Conservation (phyloP, 140 eudicot genomes). For the Cichorium intybus region DNA sequence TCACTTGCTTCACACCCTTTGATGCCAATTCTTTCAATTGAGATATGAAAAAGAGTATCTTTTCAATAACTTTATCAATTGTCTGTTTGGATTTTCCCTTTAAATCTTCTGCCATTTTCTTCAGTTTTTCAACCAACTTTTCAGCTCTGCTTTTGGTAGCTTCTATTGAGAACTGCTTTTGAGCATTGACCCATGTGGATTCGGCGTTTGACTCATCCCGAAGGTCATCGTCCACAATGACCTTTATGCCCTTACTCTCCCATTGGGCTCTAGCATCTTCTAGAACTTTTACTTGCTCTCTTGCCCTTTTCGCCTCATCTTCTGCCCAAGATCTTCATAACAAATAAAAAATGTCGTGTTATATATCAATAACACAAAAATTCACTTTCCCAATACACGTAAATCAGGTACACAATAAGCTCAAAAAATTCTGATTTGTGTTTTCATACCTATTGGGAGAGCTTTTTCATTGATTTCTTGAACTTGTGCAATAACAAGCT, state of each 20-base stretch:
- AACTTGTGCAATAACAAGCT: too few species aligned
- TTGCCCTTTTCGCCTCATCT: conserved; percentile 92
- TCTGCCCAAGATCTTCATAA: conserved; percentile 88
- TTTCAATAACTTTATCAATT: conserved; percentile 50
- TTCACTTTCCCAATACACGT: neutral
- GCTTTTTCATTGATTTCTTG: neutral
- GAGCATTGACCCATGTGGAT: conserved; percentile 70
- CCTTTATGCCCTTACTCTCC: conserved; percentile 81
- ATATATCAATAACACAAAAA: neutral
- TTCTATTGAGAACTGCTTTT: conserved; percentile 48
- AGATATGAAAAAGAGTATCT: conserved; percentile 47
- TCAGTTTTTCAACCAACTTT: conserved; percentile 67
- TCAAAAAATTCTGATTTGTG: too few species aligned
- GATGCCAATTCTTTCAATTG: conserved; percentile 48
- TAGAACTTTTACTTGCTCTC: conserved; percentile 83
- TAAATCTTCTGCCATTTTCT: conserved; percentile 58
- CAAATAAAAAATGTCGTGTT: conserved; percentile 5
- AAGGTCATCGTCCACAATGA: conserved; percentile 79
- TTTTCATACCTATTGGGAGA: too few species aligned
- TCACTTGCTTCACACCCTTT: conserved; percentile 32
- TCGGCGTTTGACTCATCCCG: conserved; percentile 60
- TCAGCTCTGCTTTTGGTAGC: conserved; percentile 69
- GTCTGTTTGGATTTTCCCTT: conserved; percentile 64
- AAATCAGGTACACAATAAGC: too few species aligned
- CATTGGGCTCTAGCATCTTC: conserved; percentile 89